Percentiles rank a stretch among this genome's conserved stretches.
Conservation (phyloP, 768 basidiomycete species). For the Hysterangium stoloniferum region DNA sequence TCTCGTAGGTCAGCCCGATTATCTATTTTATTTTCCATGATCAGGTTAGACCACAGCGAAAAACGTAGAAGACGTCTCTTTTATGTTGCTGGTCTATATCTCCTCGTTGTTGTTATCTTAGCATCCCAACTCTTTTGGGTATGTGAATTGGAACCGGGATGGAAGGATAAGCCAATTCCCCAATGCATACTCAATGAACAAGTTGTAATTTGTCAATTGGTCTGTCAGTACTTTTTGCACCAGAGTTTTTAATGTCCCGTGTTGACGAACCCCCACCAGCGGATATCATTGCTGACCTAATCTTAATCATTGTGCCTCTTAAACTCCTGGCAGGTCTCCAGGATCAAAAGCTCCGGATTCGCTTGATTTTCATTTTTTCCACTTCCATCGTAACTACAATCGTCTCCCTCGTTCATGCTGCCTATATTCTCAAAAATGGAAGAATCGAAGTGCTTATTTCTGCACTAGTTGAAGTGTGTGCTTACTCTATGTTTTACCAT, state of each 20-base stretch:
- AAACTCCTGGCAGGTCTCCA: conserved; percentile 37
- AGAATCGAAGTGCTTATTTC: conserved; percentile 25
- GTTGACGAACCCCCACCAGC: conserved; percentile 26
- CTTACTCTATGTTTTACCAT: no score
- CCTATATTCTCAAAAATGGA: conserved; percentile 29
- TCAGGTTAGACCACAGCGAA: conserved; percentile 39
- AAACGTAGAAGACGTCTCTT: conserved; percentile 10
- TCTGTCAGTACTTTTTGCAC: conserved; percentile 29
- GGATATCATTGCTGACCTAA: conserved; percentile 37
- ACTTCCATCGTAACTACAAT: conserved; percentile 43
- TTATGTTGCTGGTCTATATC: conserved; percentile 16
- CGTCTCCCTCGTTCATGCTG: conserved; percentile 36
- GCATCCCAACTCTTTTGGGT: conserved; percentile 39
- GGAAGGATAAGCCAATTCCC: conserved; percentile 30
- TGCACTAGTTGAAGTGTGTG: conserved; percentile 43
- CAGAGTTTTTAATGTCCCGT: conserved; percentile 7
- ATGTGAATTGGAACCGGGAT: conserved; percentile 30
- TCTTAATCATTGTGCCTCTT: conserved; percentile 39
- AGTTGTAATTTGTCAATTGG: conserved; percentile 46
- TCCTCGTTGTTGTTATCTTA: conserved; percentile 32
- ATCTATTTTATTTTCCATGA: conserved; percentile 45
- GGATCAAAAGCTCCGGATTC: conserved; percentile 29
- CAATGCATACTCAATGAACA: conserved; percentile 37
- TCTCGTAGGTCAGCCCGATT: conserved; percentile 37
- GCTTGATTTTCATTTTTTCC: conserved; percentile 45